Percentiles rank a stretch among this genome's conserved stretches.
Evolutionary conservation across 2,329 filamentous ascomycete species (phyloP).

Genomic region (Lachnellula cervina): DNA sequence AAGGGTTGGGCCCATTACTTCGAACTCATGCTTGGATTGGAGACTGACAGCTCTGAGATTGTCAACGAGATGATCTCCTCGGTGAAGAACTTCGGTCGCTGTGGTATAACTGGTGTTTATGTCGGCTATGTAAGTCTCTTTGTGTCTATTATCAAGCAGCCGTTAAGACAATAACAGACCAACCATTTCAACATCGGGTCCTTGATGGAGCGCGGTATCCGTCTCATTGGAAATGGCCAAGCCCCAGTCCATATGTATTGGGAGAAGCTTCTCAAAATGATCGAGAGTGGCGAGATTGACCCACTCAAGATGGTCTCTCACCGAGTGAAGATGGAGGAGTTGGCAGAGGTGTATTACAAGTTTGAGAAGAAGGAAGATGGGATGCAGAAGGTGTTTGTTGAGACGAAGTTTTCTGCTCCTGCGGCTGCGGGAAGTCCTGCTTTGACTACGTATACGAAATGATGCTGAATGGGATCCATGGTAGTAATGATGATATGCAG

Average conservation of each 20-base stretch:
- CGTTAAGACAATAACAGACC: constrained; percentile 9
- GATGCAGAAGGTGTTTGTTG: constrained; percentile 76
- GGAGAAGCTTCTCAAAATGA: constrained; percentile 66
- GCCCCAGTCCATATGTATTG: constrained; percentile 79
- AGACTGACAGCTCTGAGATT: constrained; percentile 81
- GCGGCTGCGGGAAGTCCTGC: constrained; percentile 39
- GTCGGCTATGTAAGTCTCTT: constrained; percentile 49
- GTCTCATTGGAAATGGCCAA: constrained; percentile 64
- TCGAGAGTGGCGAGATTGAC: constrained; percentile 65
- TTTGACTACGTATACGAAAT: constrained; percentile 37
- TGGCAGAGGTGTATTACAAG: constrained; percentile 59
- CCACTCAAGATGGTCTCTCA: constrained; percentile 78
- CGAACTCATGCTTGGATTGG: constrained; percentile 58
- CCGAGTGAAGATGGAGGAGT: constrained; percentile 68
- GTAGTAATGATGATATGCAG: too few relatives aligned
- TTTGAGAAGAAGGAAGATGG: constrained; percentile 59
- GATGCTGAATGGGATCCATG: neutral
- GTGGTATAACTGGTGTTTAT: constrained; percentile 70
- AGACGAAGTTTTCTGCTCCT: constrained; percentile 53
- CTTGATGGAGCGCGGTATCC: constrained; percentile 81
- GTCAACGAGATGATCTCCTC: constrained; percentile 74
- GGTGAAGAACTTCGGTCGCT: constrained; percentile 67
- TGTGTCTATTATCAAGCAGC: neutral
- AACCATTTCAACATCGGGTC: constrained; percentile 44
- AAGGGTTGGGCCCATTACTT: constrained; percentile 58